These are phyloP conservation scores for Solanum tacnaense DNA, from an alignment of 257 asterid genomes.

Conservation along the genomic window DNA sequence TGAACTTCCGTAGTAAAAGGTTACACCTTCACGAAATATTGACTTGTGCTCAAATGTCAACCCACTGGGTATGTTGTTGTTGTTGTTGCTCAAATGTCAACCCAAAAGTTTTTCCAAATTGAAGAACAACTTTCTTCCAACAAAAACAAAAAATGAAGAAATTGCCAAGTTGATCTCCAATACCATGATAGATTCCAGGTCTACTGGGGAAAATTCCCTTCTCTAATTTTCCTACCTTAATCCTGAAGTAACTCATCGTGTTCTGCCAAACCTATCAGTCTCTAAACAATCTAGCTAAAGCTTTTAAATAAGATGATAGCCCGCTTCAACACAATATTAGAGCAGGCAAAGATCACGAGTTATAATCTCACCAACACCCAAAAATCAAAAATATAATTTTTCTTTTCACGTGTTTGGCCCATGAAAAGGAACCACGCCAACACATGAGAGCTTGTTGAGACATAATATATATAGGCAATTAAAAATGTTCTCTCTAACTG, in stretches of 20 bases:
- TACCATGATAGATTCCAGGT: constrained; percentile 28
- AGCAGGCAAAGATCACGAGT: background rate
- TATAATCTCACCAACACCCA: background rate
- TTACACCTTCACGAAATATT: background rate
- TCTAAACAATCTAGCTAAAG: constrained; percentile 39
- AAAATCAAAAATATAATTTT: background rate
- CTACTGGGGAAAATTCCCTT: constrained; percentile 12
- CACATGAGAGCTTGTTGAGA: background rate
- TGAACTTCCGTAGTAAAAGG: background rate
- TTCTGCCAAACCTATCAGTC: constrained; percentile 52
- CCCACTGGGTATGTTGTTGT: background rate
- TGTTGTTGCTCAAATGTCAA: constrained; percentile 31
- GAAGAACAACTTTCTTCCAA: constrained; percentile 29
- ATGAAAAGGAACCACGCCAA: background rate
- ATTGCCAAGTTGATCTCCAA: constrained; percentile 42
- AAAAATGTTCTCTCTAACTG: background rate
- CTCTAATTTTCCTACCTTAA: constrained; percentile 34
- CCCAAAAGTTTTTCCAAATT: constrained; percentile 23
- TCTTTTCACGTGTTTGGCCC: background rate
- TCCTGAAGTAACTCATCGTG: constrained; percentile 28
- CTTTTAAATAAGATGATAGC: constrained; percentile 1
- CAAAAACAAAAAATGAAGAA: constrained; percentile 13
- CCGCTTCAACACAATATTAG: background rate
- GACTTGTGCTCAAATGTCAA: constrained; percentile 26
- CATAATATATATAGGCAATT: background rate